Percentiles rank a stretch among this genome's conserved stretches.
These are phyloP conservation scores for Sporothrix sp. DNA, from an alignment of 2,329 filamentous ascomycete species.

Conservation along the genomic window DNA sequence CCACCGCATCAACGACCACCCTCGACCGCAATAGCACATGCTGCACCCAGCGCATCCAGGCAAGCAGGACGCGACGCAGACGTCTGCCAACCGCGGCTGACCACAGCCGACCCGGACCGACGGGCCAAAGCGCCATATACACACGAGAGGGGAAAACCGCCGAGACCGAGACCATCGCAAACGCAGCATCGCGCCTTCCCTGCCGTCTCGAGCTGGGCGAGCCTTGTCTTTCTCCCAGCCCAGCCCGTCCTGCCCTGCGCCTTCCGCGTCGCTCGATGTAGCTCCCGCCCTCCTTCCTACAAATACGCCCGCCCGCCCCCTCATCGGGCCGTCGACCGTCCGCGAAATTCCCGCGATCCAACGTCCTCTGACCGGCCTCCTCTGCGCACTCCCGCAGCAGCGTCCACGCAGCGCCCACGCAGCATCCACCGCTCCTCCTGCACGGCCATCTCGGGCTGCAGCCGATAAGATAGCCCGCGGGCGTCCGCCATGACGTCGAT, in stretches of 20 bases:
- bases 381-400: no score
- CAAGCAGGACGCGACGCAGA: no score
- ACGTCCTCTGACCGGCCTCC: background rate
- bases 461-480: conserved; percentile 17
- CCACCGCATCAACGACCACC: conserved; percentile 4
- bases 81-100: no score
- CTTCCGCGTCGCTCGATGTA: background rate
- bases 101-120: background rate
- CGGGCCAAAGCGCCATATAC: background rate
- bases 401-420: background rate
- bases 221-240: background rate
- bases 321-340: background rate
- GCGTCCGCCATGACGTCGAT: conserved; percentile 26
- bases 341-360: background rate
- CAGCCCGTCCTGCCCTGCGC: background rate
- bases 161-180: background rate
- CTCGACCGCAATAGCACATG: no score
- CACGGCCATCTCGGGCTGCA: background rate
- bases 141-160: background rate
- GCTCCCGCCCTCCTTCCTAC: background rate
- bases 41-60: no score
- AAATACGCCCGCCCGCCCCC: background rate
- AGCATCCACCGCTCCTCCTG: conserved; percentile 5
- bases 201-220: background rate
- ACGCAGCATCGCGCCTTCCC: background rate